phyloP scores from a whole-genome alignment of 495 filamentous ascomycete genomes.

The Cladorrhinum samala region DNA sequence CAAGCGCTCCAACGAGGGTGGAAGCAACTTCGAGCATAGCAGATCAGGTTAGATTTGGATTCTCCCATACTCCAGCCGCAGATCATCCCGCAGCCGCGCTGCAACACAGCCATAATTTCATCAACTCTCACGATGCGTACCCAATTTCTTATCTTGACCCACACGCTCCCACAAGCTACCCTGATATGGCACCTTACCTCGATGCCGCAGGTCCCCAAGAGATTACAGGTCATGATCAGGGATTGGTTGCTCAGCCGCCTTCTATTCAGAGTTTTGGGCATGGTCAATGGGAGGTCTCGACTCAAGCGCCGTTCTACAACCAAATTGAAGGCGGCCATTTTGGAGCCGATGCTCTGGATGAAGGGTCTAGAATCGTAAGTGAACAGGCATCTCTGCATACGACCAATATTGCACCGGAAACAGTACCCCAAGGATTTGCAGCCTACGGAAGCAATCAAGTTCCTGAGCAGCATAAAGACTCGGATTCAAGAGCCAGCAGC shows the following conservation, averaged over 20 bases:
- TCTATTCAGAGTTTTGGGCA: constrained; percentile 13
- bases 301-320: constrained; percentile 20
- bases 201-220: constrained; percentile 5
- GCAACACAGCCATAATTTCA: background rate
- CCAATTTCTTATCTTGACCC: constrained; percentile 21
- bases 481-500: too few species aligned
- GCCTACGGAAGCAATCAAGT: constrained; percentile 18
- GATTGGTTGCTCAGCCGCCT: constrained; percentile 3
- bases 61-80: constrained; percentile 25
- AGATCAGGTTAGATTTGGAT: constrained; percentile 30
- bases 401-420: background rate
- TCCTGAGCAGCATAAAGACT: background rate
- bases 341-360: constrained; percentile 16
- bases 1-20: constrained; percentile 6
- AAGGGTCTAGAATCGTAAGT: constrained; percentile 5
- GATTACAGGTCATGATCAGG: constrained; percentile 2
- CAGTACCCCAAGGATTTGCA: constrained; percentile 21
- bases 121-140: constrained; percentile 13
- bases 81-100: constrained; percentile 1
- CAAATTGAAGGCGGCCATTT: constrained; percentile 24
- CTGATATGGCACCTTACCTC: constrained; percentile 14
- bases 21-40: constrained; percentile 17
- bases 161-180: constrained; percentile 7
- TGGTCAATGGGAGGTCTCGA: constrained; percentile 21
- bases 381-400: constrained; percentile 12